Conservation (phyloP, 805 yeast species). For the Kregervanrija fluxuum region DNA sequence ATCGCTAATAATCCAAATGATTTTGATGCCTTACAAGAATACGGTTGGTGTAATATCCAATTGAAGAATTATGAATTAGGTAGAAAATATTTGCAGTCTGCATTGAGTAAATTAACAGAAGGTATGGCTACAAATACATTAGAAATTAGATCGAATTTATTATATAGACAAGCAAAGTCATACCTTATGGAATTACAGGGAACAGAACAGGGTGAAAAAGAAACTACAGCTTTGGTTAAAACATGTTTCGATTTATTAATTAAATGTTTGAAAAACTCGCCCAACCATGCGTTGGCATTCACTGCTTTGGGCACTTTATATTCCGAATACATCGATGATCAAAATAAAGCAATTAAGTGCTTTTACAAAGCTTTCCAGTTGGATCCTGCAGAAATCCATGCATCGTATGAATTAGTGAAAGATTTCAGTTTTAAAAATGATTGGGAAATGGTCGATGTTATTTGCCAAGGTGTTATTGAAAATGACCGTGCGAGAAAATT, state of each 20-base stretch:
- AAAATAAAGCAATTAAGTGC: conserved; percentile 71
- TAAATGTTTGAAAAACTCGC: conserved; percentile 54
- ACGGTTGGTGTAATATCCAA: conserved; percentile 71
- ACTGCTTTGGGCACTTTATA: conserved; percentile 78
- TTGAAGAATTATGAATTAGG: conserved; percentile 46
- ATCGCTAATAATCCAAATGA: conserved; percentile 43
- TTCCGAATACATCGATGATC: conserved; percentile 48
- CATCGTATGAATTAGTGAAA: conserved; percentile 67
- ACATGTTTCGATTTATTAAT: conserved; percentile 53
- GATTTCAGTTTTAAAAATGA: conserved; percentile 62
- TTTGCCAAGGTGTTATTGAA: conserved; percentile 59
- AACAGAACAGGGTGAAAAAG: conserved; percentile 14
- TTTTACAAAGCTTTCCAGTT: conserved; percentile 85
- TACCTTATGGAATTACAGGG: conserved; percentile 32
- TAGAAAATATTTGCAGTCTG: conserved; percentile 37
- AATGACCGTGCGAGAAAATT: conserved; percentile 53
- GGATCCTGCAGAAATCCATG: conserved; percentile 64
- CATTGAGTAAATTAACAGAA: conserved; percentile 24
- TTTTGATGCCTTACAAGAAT: conserved; percentile 55
- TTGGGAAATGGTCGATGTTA: conserved; percentile 78
- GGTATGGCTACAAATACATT: conserved; percentile 31
- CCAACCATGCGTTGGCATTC: conserved; percentile 69
- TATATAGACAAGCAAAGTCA: conserved; percentile 73
- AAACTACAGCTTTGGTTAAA: conserved; percentile 25
- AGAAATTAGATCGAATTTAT: conserved; percentile 50